These are phyloP conservation scores for Fomitopsis betulina DNA, from an alignment of 1,284 basidiomycete species.

Conservation along the genomic window DNA sequence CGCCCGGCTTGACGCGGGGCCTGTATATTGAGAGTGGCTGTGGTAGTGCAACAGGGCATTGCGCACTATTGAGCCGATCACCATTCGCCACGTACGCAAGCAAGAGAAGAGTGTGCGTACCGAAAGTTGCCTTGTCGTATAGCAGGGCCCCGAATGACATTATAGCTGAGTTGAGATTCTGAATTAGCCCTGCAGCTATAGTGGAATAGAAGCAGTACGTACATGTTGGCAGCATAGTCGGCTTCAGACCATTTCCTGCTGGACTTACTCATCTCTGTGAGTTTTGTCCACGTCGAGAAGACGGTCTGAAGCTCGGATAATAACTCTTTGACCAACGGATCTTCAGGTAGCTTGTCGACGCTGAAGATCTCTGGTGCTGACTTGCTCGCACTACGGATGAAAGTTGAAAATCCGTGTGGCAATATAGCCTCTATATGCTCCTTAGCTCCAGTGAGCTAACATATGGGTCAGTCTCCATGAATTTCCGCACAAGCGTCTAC, in stretches of 20 bases:
- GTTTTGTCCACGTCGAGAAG: slow-evolving; percentile 40
- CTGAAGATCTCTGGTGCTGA: slow-evolving; percentile 39
- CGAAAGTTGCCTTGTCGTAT: slow-evolving; percentile 36
- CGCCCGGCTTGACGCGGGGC: slow-evolving; percentile 24
- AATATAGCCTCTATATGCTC: slow-evolving; percentile 22
- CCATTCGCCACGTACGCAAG: background rate
- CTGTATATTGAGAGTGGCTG: slow-evolving; percentile 31
- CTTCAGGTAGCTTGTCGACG: slow-evolving; percentile 14
- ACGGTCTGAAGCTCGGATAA: slow-evolving; percentile 36
- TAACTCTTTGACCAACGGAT: slow-evolving; percentile 22
- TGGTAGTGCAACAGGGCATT: slow-evolving; percentile 45
- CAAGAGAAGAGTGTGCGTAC: slow-evolving; percentile 24
- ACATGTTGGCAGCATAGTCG: slow-evolving; percentile 53
- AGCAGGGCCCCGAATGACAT: slow-evolving; percentile 42
- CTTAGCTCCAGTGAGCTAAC: slow-evolving; percentile 25
- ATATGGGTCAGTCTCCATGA: background rate
- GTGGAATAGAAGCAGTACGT: background rate
- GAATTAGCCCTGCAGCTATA: background rate
- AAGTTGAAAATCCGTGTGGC: slow-evolving; percentile 31
- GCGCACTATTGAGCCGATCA: slow-evolving; percentile 30
- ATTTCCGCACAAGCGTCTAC: background rate
- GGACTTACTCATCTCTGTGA: slow-evolving; percentile 37
- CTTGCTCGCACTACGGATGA: slow-evolving; percentile 35
- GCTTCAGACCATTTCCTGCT: slow-evolving; percentile 49
- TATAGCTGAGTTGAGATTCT: slow-evolving; percentile 33